These are phyloP conservation scores for Medicago arabica DNA, from an alignment of 306 rosid species.

Conservation along the genomic window DNA sequence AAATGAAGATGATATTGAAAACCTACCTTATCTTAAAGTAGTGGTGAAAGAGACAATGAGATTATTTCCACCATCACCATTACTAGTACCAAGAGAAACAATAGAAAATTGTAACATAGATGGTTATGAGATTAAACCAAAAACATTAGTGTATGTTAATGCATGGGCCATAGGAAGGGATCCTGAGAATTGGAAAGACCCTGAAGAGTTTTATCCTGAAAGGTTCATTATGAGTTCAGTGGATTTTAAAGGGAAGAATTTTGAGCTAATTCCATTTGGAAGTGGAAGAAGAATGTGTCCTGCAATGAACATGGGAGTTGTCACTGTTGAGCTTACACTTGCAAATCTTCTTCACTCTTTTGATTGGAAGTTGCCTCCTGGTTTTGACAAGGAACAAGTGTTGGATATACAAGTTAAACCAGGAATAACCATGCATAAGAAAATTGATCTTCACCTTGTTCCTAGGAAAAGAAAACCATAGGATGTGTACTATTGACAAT, in stretches of 20 bases:
- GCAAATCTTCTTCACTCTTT: conserved; percentile 47
- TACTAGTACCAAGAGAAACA: conserved; percentile 49
- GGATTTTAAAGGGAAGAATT: conserved; percentile 42
- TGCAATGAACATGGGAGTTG: conserved; percentile 31
- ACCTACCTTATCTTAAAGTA: conserved; percentile 45
- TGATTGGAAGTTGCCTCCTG: conserved; percentile 44
- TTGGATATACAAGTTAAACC: conserved; percentile 40
- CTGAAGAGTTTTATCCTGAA: conserved; percentile 44
- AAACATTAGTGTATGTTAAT: conserved; percentile 39
- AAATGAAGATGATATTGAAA: conserved; percentile 48
- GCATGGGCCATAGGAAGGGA: conserved; percentile 50
- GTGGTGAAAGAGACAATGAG: conserved; percentile 51
- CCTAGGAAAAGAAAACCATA: background rate
- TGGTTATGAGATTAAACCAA: conserved; percentile 45
- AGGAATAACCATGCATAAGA: conserved; percentile 49
- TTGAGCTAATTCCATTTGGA: conserved; percentile 50
- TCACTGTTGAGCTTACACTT: conserved; percentile 33
- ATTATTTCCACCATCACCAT: conserved; percentile 45
- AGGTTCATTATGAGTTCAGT: conserved; percentile 35
- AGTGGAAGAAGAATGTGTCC: conserved; percentile 55
- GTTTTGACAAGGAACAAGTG: conserved; percentile 18
- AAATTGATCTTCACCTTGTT: conserved; percentile 39
- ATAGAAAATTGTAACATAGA: conserved; percentile 33
- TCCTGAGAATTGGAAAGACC: conserved; percentile 41
- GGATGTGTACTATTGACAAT: background rate